Conservation (phyloP, 495 filamentous ascomycete genomes). For the Penicillium lividum region DNA sequence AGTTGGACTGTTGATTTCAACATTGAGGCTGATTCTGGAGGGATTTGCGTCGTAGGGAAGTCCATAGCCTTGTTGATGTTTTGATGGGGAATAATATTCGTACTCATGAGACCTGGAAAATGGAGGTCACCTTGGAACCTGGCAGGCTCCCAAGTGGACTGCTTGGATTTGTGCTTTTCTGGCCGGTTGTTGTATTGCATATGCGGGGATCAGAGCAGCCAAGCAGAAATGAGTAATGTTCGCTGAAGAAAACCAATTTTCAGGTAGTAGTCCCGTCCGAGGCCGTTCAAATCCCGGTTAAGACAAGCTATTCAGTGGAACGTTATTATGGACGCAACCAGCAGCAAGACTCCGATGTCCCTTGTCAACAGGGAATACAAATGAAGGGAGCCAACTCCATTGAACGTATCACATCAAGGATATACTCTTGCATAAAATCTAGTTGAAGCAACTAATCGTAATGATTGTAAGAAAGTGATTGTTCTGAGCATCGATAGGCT, state of each 20-base stretch:
- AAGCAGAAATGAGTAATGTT: background rate
- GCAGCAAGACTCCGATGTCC: no score
- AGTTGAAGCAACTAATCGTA: no score
- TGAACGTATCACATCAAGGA: no score
- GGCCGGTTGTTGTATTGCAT: constrained; percentile 1
- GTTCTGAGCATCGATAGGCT: no score
- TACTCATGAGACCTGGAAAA: background rate
- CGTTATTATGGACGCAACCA: no score
- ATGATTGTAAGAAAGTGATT: no score
- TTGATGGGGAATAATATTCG: background rate
- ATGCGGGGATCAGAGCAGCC: background rate
- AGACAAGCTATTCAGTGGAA: no score
- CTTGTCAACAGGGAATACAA: no score
- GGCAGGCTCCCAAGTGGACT: background rate
- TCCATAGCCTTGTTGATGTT: constrained; percentile 1
- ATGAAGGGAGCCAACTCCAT: no score
- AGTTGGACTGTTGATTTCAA: background rate
- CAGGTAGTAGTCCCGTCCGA: background rate
- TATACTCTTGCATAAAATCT: no score
- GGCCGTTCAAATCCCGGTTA: no score
- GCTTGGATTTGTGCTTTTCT: background rate
- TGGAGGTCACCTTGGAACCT: background rate
- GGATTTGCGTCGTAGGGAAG: background rate
- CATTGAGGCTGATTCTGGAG: background rate
- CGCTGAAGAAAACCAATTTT: background rate